phyloP scores from a whole-genome alignment of 129 eudicot genomes.

The Ambrosia artemisiifolia region DNA sequence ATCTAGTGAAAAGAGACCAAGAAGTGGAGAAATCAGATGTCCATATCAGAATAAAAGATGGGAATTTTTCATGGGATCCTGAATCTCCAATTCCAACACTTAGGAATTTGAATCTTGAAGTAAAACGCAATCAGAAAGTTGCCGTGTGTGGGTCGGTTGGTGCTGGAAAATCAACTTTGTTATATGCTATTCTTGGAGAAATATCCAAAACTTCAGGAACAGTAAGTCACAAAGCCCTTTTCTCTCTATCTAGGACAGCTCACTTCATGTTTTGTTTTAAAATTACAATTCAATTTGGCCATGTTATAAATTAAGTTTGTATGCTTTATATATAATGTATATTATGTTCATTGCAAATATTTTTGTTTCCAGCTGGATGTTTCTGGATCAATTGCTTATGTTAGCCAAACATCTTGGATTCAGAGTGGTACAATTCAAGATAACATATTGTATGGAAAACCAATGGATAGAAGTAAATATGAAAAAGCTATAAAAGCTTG shows the following conservation, averaged over 20 bases:
- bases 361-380: slow-evolving; percentile 44
- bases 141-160: slow-evolving; percentile 32
- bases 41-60: slow-evolving; percentile 32
- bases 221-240: slow-evolving; percentile 31
- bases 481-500: slow-evolving; percentile 53
- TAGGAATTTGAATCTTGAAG: slow-evolving; percentile 29
- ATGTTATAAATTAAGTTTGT: too few relatives aligned
- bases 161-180: slow-evolving; percentile 60
- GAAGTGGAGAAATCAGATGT: slow-evolving; percentile 7
- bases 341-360: neutral
- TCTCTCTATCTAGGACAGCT: neutral
- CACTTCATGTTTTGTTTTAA: too few relatives aligned
- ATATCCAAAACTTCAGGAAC: slow-evolving; percentile 49
- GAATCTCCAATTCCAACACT: slow-evolving; percentile 33
- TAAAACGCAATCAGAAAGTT: slow-evolving; percentile 30
- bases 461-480: slow-evolving; percentile 58
- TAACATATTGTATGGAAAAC: slow-evolving; percentile 71
- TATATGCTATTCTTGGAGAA: slow-evolving; percentile 66
- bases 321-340: neutral
- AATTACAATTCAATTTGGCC: too few relatives aligned
- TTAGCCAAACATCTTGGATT: slow-evolving; percentile 78
- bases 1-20: slow-evolving; percentile 6
- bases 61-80: slow-evolving; percentile 51
- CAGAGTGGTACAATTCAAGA: slow-evolving; percentile 82
- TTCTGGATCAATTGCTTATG: slow-evolving; percentile 70